These are phyloP conservation scores for Lentithecium fluviatile DNA, from an alignment of 495 filamentous ascomycete species.

Conservation along the genomic window DNA sequence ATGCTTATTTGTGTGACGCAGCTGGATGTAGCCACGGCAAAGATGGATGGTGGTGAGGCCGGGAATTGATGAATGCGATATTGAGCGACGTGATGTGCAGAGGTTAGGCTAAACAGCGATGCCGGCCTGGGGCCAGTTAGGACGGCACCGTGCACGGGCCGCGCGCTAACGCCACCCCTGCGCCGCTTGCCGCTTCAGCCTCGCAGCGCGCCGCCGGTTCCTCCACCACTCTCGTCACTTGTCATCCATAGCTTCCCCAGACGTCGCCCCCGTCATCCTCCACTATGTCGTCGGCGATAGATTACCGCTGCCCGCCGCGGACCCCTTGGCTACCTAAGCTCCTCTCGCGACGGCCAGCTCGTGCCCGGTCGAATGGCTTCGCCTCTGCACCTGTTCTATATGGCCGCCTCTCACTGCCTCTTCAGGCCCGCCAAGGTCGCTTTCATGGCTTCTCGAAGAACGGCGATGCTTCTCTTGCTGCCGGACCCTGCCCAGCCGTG, in stretches of 20 bases:
- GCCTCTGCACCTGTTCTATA: slow-evolving; percentile 4
- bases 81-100: slow-evolving; percentile 25
- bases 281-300: slow-evolving; percentile 23
- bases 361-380: slow-evolving; percentile 31
- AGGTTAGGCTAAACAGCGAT: slow-evolving; percentile 30
- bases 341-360: slow-evolving; percentile 9
- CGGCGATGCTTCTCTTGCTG: slow-evolving; percentile 5
- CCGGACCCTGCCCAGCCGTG: background rate
- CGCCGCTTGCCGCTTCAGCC: slow-evolving; percentile 24
- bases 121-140: slow-evolving; percentile 7
- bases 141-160: slow-evolving; percentile 24
- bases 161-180: background rate
- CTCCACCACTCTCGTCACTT: slow-evolving; percentile 6
- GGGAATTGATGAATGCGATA: slow-evolving; percentile 32
- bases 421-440: slow-evolving; percentile 17
- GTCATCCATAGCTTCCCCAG: background rate
- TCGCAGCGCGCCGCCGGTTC: background rate
- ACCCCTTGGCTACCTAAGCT: slow-evolving; percentile 9
- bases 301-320: slow-evolving; percentile 14
- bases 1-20: background rate
- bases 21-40: slow-evolving; percentile 5
- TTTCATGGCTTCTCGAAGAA: slow-evolving; percentile 23
- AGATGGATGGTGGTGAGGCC: slow-evolving; percentile 17
- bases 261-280: slow-evolving; percentile 8
- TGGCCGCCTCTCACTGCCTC: slow-evolving; percentile 18